Conservation (phyloP, 352 stramenopile species). For the Phytophthora podocarpi region DNA sequence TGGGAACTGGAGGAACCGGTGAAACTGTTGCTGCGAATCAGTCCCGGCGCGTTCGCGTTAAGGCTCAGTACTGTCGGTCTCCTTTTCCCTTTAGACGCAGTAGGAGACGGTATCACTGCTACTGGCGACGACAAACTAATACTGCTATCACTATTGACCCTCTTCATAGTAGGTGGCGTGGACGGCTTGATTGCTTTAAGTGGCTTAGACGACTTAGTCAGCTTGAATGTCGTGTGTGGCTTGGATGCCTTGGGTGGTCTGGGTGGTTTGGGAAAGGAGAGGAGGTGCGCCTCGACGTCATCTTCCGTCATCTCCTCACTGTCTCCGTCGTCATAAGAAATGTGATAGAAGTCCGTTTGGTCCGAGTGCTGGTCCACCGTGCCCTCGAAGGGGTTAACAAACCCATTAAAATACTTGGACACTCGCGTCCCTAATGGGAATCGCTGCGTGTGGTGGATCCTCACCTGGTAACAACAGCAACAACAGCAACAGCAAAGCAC, state of each 20-base stretch:
- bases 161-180: slow-evolving; percentile 14
- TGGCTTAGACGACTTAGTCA: slow-evolving; percentile 4
- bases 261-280: slow-evolving; percentile 21
- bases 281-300: slow-evolving; percentile 56
- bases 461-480: slow-evolving; percentile 39
- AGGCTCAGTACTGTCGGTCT: slow-evolving; percentile 43
- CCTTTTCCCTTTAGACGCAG: slow-evolving; percentile 14
- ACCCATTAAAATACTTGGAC: slow-evolving; percentile 73
- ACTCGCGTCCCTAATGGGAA: slow-evolving; percentile 70
- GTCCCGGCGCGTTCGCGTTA: slow-evolving; percentile 48
- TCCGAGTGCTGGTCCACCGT: slow-evolving; percentile 57
- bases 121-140: slow-evolving; percentile 4
- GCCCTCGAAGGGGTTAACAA: slow-evolving; percentile 59
- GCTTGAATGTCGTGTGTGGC: slow-evolving; percentile 18
- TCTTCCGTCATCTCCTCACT: slow-evolving; percentile 85
- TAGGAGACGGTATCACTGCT: not conserved
- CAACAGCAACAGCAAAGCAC: slow-evolving; percentile 16
- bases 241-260: slow-evolving; percentile 21
- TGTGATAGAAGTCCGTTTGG: slow-evolving; percentile 70
- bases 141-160: slow-evolving; percentile 21
- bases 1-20: not conserved
- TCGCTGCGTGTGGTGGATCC: slow-evolving; percentile 50
- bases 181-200: slow-evolving; percentile 9
- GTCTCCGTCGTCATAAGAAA: slow-evolving; percentile 80
- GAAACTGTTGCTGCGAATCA: slow-evolving; percentile 22